Evolutionary conservation across 352 stramenopile genomes (phyloP).

Genomic region (Phytophthora idaei): DNA sequence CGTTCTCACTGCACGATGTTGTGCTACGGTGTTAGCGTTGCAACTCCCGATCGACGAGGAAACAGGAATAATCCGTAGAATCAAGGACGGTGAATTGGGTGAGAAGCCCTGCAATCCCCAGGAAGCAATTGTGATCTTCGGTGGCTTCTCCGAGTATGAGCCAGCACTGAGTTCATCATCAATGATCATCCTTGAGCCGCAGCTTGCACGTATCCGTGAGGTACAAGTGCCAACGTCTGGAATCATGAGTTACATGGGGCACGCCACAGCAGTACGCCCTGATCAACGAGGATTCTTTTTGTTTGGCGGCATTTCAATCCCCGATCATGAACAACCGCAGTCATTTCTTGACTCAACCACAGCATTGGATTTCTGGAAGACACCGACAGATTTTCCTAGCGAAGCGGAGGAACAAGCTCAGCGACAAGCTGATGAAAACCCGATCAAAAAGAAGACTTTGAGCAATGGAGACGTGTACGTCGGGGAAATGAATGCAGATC

Average conservation of each 20-base stretch:
- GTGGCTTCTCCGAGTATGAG: constrained; percentile 49
- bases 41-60: constrained; percentile 38
- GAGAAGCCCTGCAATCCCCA: constrained; percentile 24
- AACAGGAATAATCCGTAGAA: constrained; percentile 22
- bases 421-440: constrained; percentile 29
- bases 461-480: constrained; percentile 76
- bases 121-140: constrained; percentile 58
- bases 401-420: constrained; percentile 36
- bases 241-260: constrained; percentile 51
- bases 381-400: constrained; percentile 39
- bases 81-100: constrained; percentile 25
- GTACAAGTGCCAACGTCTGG: constrained; percentile 39
- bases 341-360: constrained; percentile 46
- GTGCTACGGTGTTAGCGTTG: constrained; percentile 36
- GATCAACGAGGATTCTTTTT: constrained; percentile 61
- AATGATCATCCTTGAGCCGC: constrained; percentile 50
- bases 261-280: constrained; percentile 39
- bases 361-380: constrained; percentile 67
- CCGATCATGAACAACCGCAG: constrained; percentile 27
- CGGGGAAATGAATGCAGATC: constrained; percentile 54
- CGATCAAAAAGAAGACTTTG: constrained; percentile 53
- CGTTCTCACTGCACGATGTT: constrained; percentile 41
- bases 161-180: constrained; percentile 29
- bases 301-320: constrained; percentile 50
- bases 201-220: constrained; percentile 32